Base-by-base conservation (phyloP, 768 basidiomycete species). In the Calocera viscosa region DNA sequence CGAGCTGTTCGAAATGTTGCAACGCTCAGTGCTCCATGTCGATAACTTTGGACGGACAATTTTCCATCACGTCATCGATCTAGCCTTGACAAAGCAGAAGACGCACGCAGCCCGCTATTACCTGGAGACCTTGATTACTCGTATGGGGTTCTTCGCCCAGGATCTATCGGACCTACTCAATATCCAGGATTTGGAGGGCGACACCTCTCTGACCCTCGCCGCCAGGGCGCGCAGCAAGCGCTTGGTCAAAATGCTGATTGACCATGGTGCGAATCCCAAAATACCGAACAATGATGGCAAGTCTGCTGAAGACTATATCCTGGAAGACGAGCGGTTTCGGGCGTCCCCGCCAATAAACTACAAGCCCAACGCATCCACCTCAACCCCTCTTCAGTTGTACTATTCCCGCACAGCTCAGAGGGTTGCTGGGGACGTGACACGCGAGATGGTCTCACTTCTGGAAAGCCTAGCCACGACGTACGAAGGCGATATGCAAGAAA, bases 121-220 rank as follows among this genome's bases (percentile, higher is more conserved):
- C 77, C 93, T 99, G 92, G 96, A 99, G 76, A 94, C 92, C 0
- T 86, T 98, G 41, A 82, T 99, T 65, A 82, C 80, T 43, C 84
- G 95, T 64, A 82, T 99, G 41, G 82, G 89, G 5, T 94, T 94
- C 73, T 99, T 91, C 78, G 94, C 96, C 0, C 90, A 90, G 72
- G 96, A 99, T 76, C 79, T 99, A 33, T 91, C 93, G 34, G 96
- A 99, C 73, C 92, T 99, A 60, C 93, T 99, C 77, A 99, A 99
- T 74, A 98, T 97, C 75, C 96, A 96, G 75, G 95, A 98, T 74
- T 94, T 97, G 74, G 96, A 99, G 70, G 95, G 95, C 38, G 96
- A 99, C 78, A 98, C 96, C 7, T 93, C 96, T 12, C 77, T 99
- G 68, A 98, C 96, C 2, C 85, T 99, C 81, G 94, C 96, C 22